A percentile compares a stretch with the other conserved stretches of the same genome.
Conservation (phyloP, 2,329 filamentous ascomycete genomes). For the Epichloe aotearoae region DNA sequence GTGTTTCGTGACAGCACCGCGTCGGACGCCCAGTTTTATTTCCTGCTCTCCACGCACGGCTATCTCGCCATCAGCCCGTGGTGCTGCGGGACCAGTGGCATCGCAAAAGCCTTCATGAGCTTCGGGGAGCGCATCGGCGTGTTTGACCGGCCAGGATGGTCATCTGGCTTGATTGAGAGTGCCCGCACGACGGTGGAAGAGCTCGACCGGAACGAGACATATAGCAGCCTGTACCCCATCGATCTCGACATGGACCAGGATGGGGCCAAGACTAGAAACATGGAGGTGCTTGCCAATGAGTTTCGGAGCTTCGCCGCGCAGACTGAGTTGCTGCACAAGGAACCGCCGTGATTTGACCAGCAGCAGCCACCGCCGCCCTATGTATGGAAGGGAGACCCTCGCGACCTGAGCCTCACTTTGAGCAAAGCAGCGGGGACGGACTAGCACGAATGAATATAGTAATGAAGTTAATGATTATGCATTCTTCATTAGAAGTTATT, state of each 20-base stretch:
- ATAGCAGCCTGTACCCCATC: not conserved
- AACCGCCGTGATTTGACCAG: not conserved
- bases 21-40: not conserved
- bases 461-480: no score
- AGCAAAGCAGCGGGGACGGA: not conserved
- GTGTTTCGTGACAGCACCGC: not conserved
- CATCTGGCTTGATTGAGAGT: not conserved
- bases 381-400: not conserved
- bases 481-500: no score
- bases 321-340: not conserved
- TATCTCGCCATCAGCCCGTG: not conserved
- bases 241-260: not conserved
- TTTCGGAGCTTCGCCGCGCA: not conserved
- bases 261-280: not conserved
- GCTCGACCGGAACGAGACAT: not conserved
- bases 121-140: not conserved
- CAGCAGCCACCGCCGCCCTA: not conserved
- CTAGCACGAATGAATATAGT: not conserved
- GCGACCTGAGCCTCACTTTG: not conserved
- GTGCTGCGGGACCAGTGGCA: not conserved
- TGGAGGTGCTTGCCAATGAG: not conserved
- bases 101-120: not conserved
- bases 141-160: not conserved
- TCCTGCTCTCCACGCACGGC: not conserved
- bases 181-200: not conserved